phyloP scores from a whole-genome alignment of 169 alveolate genomes.

The Eimeria falciformis region DNA sequence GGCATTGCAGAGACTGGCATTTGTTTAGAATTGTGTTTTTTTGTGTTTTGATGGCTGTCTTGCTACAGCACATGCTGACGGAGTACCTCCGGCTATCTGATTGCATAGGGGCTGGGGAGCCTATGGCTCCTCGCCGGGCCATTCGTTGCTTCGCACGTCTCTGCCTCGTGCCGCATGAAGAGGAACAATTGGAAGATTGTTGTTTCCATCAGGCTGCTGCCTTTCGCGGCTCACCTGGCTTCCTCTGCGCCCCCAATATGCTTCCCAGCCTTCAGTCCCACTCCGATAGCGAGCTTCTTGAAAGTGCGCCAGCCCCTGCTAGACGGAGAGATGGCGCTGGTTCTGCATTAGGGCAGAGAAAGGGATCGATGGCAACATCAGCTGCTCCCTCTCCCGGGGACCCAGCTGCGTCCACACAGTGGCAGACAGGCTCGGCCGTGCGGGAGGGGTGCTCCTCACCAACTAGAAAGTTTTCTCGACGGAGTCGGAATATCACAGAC shows the following conservation, averaged over 20 bases:
- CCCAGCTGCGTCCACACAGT: neutral
- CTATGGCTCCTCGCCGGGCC: slow-evolving; percentile 53
- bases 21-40: neutral
- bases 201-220: neutral
- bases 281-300: neutral
- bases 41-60: neutral
- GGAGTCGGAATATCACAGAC: neutral
- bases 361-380: neutral
- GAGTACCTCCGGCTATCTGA: slow-evolving; percentile 46
- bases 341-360: neutral
- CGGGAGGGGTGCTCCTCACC: neutral
- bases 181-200: no score
- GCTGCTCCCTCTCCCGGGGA: neutral
- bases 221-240: neutral
- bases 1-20: neutral
- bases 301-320: neutral
- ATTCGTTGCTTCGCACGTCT: slow-evolving; percentile 43
- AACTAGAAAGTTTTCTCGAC: neutral
- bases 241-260: no score
- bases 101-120: slow-evolving; percentile 31
- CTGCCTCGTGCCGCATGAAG: no score
- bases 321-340: neutral
- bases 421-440: neutral
- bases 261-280: neutral
- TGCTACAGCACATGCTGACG: slow-evolving; percentile 55